A percentile compares a stretch with the other conserved stretches of the same genome.
Evolutionary conservation across 345 rosid species (phyloP).

Genomic region (Streptanthus diversifolius): DNA sequence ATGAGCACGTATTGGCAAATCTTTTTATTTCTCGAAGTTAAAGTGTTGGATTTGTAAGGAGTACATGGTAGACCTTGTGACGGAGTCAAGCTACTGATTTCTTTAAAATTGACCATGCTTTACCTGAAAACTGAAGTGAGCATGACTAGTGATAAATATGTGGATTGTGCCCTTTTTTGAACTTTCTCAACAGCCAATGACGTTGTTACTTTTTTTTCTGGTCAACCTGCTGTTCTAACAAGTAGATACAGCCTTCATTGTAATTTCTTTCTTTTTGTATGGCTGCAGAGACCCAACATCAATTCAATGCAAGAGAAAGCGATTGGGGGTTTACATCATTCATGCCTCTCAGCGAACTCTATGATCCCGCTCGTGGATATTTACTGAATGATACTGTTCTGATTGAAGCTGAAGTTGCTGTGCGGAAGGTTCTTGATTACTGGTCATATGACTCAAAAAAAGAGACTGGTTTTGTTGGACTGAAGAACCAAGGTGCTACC

Average conservation of each 20-base stretch:
- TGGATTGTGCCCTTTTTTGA: not conserved
- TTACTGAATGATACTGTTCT: slow-evolving; percentile 67
- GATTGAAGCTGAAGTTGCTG: slow-evolving; percentile 93
- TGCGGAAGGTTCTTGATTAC: slow-evolving; percentile 78
- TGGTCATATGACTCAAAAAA: slow-evolving; percentile 97
- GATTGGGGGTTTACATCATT: slow-evolving; percentile 99
- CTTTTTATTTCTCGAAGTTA: not conserved
- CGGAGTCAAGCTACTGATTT: not conserved
- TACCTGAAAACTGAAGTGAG: slow-evolving; percentile 1
- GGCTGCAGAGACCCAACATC: slow-evolving; percentile 87
- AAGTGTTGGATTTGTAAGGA: not conserved
- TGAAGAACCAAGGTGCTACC: slow-evolving; percentile 98
- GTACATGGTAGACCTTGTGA: not conserved
- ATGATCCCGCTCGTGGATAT: slow-evolving; percentile 82
- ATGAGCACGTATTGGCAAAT: not conserved
- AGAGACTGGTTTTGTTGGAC: slow-evolving; percentile 98
- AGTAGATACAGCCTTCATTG: not conserved
- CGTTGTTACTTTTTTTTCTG: slow-evolving; percentile 1
- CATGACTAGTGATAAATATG: not conserved
- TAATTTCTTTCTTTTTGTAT: not conserved
- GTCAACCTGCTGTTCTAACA: slow-evolving; percentile 7
- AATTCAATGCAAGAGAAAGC: slow-evolving; percentile 91
- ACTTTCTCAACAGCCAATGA: slow-evolving; percentile 1
- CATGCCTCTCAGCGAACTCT: slow-evolving; percentile 88
- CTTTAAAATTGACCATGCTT: not conserved